Percentiles rank a stretch among this genome's conserved stretches.
Conservation (phyloP, 2,329 filamentous ascomycete species). For the Epichloe amarillans region DNA sequence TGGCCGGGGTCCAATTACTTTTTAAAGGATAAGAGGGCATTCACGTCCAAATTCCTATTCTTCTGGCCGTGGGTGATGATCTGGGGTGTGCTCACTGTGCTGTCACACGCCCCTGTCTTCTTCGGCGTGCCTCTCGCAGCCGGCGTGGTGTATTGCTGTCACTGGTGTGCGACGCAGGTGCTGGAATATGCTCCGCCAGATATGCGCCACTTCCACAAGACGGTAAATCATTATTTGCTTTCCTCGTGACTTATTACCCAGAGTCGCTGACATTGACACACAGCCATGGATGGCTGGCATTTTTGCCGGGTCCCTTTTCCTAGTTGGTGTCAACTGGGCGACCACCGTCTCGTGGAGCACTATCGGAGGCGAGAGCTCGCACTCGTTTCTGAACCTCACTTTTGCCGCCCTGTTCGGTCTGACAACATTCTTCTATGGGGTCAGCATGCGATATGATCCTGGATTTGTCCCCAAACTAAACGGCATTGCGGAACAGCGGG, state of each 20-base stretch:
- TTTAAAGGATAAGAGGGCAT: constrained; percentile 61
- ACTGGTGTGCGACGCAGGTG: constrained; percentile 65
- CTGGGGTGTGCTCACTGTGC: constrained; percentile 54
- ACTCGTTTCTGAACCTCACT: constrained; percentile 64
- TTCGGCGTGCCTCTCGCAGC: constrained; percentile 61
- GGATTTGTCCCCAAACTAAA: constrained; percentile 86
- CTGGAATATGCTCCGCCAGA: constrained; percentile 73
- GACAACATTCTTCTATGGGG: constrained; percentile 75
- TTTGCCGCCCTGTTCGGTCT: constrained; percentile 54
- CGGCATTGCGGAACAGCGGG: constrained; percentile 80
- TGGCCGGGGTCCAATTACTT: constrained; percentile 63
- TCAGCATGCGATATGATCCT: constrained; percentile 77
- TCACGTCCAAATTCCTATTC: constrained; percentile 80
- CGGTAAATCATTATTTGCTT: constrained; percentile 37
- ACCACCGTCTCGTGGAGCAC: constrained; percentile 51
- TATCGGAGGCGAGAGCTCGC: constrained; percentile 20
- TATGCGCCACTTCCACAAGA: constrained; percentile 83
- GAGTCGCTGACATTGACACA: not conserved
- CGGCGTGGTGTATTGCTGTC: constrained; percentile 53
- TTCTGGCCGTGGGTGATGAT: constrained; percentile 74
- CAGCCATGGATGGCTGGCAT: constrained; percentile 88
- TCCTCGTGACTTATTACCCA: not conserved
- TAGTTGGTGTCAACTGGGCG: constrained; percentile 65
- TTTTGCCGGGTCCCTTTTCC: constrained; percentile 76
- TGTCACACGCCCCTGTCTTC: constrained; percentile 63